A percentile compares a stretch with the other conserved stretches of the same genome.
phyloP scores from a whole-genome alignment of 208 protist species.

The Acanthamoeba castellanii region DNA sequence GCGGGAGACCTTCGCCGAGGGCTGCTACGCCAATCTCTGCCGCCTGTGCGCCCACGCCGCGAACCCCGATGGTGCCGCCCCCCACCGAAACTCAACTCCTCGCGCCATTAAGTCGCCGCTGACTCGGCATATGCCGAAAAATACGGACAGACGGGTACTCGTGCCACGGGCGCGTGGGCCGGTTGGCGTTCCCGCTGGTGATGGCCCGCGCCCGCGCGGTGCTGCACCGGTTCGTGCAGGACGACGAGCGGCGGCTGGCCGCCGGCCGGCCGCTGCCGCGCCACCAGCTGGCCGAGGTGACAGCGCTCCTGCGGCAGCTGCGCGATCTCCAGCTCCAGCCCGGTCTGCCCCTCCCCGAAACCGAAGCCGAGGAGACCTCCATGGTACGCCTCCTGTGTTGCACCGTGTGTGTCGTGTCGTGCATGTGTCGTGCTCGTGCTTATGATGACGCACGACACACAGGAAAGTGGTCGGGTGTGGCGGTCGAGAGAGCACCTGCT shows the following conservation, averaged over 20 bases:
- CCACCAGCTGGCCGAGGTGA: slow-evolving; percentile 61
- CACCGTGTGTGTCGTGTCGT: background rate
- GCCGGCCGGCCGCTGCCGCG: slow-evolving; percentile 54
- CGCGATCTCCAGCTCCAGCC: slow-evolving; percentile 34
- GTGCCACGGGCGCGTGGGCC: slow-evolving; percentile 34
- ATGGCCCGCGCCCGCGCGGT: slow-evolving; percentile 33
- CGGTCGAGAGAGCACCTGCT: slow-evolving; percentile 48
- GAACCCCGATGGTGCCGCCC: slow-evolving; percentile 1
- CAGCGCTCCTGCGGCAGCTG: slow-evolving; percentile 18
- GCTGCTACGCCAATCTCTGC: slow-evolving; percentile 58
- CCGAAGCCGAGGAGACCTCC: background rate
- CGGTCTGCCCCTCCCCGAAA: slow-evolving; percentile 31
- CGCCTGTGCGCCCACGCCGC: slow-evolving; percentile 41
- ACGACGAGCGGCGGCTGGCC: background rate
- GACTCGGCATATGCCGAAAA: background rate
- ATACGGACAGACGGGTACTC: slow-evolving; percentile 30
- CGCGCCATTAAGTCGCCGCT: background rate
- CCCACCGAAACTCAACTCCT: background rate
- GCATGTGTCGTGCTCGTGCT: background rate
- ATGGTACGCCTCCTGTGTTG: background rate
- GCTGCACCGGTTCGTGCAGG: slow-evolving; percentile 53
- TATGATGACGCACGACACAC: background rate
- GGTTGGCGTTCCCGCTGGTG: slow-evolving; percentile 58
- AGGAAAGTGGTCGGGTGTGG: background rate
- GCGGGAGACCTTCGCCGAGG: slow-evolving; percentile 64